Evolutionary conservation across 495 filamentous ascomycete genomes (phyloP), one percentile per base, ranked within the genome.

Genomic region (Aspergillus taichungensis): DNA sequence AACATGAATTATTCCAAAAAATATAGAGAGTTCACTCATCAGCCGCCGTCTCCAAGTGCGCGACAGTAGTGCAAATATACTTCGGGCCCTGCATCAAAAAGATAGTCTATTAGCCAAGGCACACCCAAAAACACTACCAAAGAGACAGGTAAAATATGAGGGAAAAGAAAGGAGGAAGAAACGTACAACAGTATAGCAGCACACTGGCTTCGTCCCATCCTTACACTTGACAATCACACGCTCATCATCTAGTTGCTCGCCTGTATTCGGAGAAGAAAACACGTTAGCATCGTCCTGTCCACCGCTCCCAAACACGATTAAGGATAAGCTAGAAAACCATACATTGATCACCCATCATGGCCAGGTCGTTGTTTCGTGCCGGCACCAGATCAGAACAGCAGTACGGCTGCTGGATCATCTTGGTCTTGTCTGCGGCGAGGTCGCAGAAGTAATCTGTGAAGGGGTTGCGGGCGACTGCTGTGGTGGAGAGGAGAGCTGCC

Each of bases 331-430:
- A n/a, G 18, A 24, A 1, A 24, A 4, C 18, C 61, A 28, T 55
- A 66, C 65, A 66, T 40, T 63, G 49, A 30, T 40, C 11, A 9
- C 60, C 61, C 42, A 58, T 53, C 34, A 61, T 62, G 8, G 51
- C 51, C 39, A 60, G 48, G 11, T 54, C 34, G n/a, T 60, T 57
- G 50, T 56, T 31, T 40, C 37, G 29, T 9, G 55, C 52, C 3
- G 56, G 41, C 8, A 30, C 31, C 44, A 62, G 43, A 14, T 54
- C 52, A 30, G 62, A 60, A 43, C 68, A 71, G 53, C 68, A 71
- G 53, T 55, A 71, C 10, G 66, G 56, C 13, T 51, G 30, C 51
- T 69, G 66, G 28, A 67, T 24, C 52, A 68, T 57, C 30, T 58
- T 58, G 1, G 63, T 52, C 8, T 65, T 37, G 43, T 70, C 68